phyloP scores from a whole-genome alignment of 768 basidiomycete species.

The Boletus sp. region DNA sequence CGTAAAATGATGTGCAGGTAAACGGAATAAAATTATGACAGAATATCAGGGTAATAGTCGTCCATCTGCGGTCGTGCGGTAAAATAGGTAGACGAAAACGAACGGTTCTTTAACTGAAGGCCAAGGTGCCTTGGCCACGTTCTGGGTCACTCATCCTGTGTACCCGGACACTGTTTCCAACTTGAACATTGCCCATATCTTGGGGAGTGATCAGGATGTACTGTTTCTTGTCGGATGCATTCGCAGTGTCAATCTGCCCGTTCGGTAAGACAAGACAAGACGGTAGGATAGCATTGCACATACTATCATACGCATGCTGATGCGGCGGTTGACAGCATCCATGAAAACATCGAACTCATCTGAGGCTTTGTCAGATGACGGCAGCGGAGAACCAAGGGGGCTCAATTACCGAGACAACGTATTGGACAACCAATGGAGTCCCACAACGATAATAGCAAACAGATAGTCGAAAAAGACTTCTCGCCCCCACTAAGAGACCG shows the following conservation, averaged over 20 bases:
- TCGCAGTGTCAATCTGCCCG: conserved; percentile 81
- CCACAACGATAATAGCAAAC: conserved; percentile 92
- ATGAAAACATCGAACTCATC: conserved; percentile 99
- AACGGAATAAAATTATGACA: conserved; percentile 9
- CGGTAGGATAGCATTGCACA: conserved; percentile 16
- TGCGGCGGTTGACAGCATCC: conserved; percentile 88
- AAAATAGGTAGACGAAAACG: background rate
- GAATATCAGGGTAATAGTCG: background rate
- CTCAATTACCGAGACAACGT: conserved; percentile 72
- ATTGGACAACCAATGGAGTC: conserved; percentile 93
- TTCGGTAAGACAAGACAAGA: conserved; percentile 4
- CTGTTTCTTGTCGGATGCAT: conserved; percentile 82
- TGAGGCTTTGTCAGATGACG: conserved; percentile 24
- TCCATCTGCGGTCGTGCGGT: background rate
- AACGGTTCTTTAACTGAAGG: conserved; percentile 24
- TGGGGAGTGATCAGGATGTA: conserved; percentile 97
- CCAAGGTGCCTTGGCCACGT: conserved; percentile 53
- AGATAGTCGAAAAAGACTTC: conserved; percentile 96
- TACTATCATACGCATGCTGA: conserved; percentile 96
- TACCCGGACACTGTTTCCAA: conserved; percentile 70
- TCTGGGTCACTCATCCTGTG: conserved; percentile 78
- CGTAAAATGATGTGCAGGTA: conserved; percentile 1
- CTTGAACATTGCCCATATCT: conserved; percentile 72
- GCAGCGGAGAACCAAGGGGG: background rate
- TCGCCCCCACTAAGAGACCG: conserved; percentile 89